phyloP scores from a whole-genome alignment of 139 green algal species.

The Tetratostichococcus sp. region DNA sequence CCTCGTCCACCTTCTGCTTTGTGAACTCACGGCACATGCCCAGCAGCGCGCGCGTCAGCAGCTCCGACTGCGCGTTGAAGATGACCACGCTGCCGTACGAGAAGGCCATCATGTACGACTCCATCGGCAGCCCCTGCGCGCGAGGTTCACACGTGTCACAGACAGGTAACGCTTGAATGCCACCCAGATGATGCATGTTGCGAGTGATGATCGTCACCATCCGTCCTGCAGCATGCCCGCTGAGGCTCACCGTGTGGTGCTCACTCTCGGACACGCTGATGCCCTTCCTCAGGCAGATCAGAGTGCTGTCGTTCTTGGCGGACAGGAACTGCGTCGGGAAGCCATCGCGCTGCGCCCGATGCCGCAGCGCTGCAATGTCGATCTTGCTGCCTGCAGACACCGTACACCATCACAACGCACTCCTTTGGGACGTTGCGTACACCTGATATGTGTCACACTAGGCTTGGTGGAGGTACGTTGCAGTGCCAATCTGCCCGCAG shows the following conservation, averaged over 20 bases:
- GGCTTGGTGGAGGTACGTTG: too few relatives aligned
- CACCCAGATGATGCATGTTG: not conserved
- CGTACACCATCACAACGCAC: too few relatives aligned
- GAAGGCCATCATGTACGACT: conserved; percentile 47
- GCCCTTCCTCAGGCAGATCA: not conserved
- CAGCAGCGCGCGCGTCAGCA: not conserved
- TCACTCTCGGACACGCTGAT: not conserved
- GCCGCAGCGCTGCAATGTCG: conserved; percentile 1
- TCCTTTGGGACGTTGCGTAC: too few relatives aligned
- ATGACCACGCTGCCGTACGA: conserved; percentile 56
- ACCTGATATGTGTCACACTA: too few relatives aligned
- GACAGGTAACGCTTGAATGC: too few relatives aligned
- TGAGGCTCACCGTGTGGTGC: not conserved
- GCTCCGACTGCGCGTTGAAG: conserved; percentile 35
- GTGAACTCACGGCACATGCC: not conserved
- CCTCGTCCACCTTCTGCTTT: not conserved
- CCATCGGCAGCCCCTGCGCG: conserved; percentile 30
- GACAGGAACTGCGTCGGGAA: not conserved
- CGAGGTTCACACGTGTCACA: too few relatives aligned
- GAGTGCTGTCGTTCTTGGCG: not conserved
- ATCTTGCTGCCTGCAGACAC: conserved; percentile 17
- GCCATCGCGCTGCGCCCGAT: not conserved
- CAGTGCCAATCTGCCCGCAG: not conserved
- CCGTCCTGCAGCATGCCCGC: too few relatives aligned
- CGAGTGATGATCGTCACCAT: conserved; percentile 6